Evolutionary conservation across 2,329 filamentous ascomycete species (phyloP), one percentile per base, ranked within the genome.

Genomic region (Alternaria novae-zelandiae): DNA sequence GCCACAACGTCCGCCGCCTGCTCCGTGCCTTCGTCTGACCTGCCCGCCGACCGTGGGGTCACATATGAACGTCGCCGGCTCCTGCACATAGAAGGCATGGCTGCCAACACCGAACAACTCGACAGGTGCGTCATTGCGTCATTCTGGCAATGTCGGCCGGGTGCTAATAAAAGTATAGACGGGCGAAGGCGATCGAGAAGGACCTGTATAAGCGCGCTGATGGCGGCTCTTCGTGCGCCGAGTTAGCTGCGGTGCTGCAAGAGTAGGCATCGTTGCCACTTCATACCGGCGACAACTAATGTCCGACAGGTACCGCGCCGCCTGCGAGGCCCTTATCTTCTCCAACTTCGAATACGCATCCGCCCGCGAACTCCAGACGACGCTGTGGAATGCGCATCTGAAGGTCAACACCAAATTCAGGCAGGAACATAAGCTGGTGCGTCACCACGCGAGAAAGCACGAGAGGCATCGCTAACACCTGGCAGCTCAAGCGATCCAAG

Each of bases 361-460:
- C 64, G 82, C 84, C 66, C 85, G 89, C 66, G 86, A 88, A 60
- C 86, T 91, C 56, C 93, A 97, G 78, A 80, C 83, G 61, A 86
- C 85, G 64, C 86, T 98, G 50, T 98, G 95, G 95, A 85, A 88
- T 64, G 86, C 88, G 57, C 95, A 98, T 80, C 86, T 87, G 65
- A 86, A 88, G 70, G 89, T 97, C 78, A 96, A 96, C 77, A 86
- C 85, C 70, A 89, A 90, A 75, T 97, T 95, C 82, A 88, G 92
- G 74, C 90, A 89, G 74, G 84, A 88, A 59, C 69, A 72, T 54
- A 68, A 70, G 62, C 64, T 71, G 51, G 72, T 76, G 64, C 58
- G 74, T 68, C 50, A 41, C 28, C 17, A 26, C 30, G 11, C 47
- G 28, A 20, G 43, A 8, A 15, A 17, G 51, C 4, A 21, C 23